These are phyloP conservation scores for Viridothelium virens DNA, from an alignment of 495 filamentous ascomycete species.

Conservation along the genomic window DNA sequence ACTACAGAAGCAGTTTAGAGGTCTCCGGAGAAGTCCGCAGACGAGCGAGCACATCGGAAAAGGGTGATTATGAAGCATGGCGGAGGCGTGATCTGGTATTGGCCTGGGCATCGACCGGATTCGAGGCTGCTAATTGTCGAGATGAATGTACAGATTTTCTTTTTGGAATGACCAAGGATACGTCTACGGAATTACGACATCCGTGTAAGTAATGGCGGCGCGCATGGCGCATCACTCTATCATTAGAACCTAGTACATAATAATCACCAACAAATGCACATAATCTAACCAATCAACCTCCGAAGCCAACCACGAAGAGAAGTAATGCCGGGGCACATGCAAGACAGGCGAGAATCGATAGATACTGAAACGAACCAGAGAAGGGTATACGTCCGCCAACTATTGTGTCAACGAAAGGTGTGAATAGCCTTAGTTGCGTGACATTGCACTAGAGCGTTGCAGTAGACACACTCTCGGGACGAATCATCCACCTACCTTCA, in stretches of 20 bases:
- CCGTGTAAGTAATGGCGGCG: not conserved
- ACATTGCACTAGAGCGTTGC: conserved; percentile 12
- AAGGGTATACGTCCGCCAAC: not conserved
- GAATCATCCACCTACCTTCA: not conserved
- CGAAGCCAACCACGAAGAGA: not conserved
- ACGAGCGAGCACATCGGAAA: not conserved
- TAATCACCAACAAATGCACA: not conserved
- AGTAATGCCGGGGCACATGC: not conserved
- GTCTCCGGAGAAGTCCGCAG: not conserved
- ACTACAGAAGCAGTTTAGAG: not conserved
- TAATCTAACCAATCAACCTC: not conserved
- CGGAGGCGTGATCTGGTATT: not conserved
- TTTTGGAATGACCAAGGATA: not conserved
- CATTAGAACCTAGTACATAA: not conserved
- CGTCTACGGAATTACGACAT: not conserved
- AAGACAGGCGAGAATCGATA: not conserved
- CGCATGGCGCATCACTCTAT: not conserved
- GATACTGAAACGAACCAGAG: not conserved
- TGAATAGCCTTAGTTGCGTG: not conserved
- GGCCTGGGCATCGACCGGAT: not conserved
- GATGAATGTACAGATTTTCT: not conserved
- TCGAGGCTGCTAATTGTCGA: not conserved
- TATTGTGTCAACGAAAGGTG: too few relatives aligned
- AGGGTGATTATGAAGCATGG: not conserved
- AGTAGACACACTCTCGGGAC: not conserved